Base-by-base conservation (phyloP, 805 yeast species). In the Gaillardinia entomophila region DNA sequence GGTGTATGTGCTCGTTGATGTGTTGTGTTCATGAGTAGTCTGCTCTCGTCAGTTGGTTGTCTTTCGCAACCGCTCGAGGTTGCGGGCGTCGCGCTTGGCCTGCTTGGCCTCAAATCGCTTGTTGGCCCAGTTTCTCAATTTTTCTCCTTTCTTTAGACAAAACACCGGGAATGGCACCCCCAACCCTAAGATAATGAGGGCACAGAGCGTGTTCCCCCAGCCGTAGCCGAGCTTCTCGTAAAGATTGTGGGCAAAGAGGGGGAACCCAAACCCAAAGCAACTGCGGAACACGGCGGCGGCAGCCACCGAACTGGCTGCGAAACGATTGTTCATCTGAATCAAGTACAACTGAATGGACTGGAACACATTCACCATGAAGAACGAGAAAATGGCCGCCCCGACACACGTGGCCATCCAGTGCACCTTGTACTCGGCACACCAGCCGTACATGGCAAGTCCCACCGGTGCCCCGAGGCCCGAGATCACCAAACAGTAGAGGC, bases 261-360 rank as follows among this genome's bases (percentile, higher is more conserved):
- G 69, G 44, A 63, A 61, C 27, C 48, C 41, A 33, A 62, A 62
- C 10, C 68, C 69, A 42, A 62, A 58, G 12, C 57, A 40, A 14
- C 60, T 58, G 30, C 69, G 46, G 42, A 62, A 62, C 19, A 63
- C 48, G n/a, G 68, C 66, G 3, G 66, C 66, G 2, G 69, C 67
- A 2, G 68, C 68, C 4, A 63, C 57, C 12, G 66, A 53, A 23
- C 59, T 50, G 10, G 68, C 68, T 14, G 66, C 62, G 31, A 54
- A 60, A 28, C 56, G 35, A 7, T 55, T 55, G 38, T 60, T 60
- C 66, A 60, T 61, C 34, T 63, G 68, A 33, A 62, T 62, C 34
- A 62, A 46, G 38, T 62, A 61, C 29, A 53, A 53, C 38, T 61
- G 68, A 26, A 56, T 53, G 1, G 60, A 43, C 38, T 60, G 68